phyloP scores from a whole-genome alignment of 1,284 basidiomycete genomes.

The Puccinia brachypodii region DNA sequence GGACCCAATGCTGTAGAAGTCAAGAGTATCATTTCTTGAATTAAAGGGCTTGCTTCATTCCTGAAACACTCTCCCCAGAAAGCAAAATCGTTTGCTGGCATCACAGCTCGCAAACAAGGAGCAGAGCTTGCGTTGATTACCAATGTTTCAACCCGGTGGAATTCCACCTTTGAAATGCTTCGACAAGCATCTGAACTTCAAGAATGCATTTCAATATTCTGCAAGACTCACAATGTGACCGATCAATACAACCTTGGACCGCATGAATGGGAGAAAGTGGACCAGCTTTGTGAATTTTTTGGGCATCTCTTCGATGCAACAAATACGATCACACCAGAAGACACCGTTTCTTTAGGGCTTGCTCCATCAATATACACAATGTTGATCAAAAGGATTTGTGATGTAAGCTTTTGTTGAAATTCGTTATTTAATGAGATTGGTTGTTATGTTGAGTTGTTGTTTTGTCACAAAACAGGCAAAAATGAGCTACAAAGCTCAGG shows the following conservation, averaged over 20 bases:
- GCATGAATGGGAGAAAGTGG: not conserved
- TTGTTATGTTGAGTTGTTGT: no score
- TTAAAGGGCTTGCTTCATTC: not conserved
- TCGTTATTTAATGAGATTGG: no score
- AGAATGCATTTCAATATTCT: not conserved
- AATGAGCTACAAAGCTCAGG: not conserved
- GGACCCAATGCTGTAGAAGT: not conserved
- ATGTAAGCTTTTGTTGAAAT: not conserved
- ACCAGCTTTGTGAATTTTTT: conserved; percentile 6
- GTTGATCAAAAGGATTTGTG: not conserved
- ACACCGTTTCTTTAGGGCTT: not conserved
- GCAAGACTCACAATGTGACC: not conserved
- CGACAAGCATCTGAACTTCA: not conserved
- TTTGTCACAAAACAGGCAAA: no score
- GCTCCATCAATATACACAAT: not conserved
- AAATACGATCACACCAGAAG: not conserved
- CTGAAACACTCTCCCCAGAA: conserved; percentile 4
- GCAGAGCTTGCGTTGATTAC: not conserved
- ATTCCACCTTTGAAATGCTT: not conserved
- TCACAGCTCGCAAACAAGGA: not conserved
- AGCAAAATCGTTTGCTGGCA: not conserved
- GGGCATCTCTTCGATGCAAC: not conserved
- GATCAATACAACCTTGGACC: not conserved
- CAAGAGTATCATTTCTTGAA: not conserved
- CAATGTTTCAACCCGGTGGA: not conserved